phyloP scores from a whole-genome alignment of 495 filamentous ascomycete genomes.

The Hamigera avellanea region DNA sequence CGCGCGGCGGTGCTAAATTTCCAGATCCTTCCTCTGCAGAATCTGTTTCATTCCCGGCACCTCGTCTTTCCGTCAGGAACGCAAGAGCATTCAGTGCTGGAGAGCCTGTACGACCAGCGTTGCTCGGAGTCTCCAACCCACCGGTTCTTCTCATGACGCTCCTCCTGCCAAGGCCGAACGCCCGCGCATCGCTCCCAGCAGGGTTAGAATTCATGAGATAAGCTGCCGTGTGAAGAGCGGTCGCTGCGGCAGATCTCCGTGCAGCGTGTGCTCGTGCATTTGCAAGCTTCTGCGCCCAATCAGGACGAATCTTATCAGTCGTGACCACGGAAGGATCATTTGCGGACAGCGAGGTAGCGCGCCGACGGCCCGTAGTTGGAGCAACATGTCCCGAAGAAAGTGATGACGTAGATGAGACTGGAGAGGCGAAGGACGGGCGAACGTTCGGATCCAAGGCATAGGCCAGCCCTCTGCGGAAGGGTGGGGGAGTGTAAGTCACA shows the following conservation, averaged over 20 bases:
- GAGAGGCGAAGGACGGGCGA: conserved; percentile 44
- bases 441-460: conserved; percentile 43
- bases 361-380: conserved; percentile 36
- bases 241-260: conserved; percentile 82
- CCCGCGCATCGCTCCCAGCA: conserved; percentile 35
- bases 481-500: conserved; percentile 78
- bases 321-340: conserved; percentile 74
- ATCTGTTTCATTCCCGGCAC: conserved; percentile 20
- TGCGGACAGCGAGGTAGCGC: conserved; percentile 74
- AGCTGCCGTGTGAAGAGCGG: conserved; percentile 87
- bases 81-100: conserved; percentile 40
- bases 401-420: conserved; percentile 55
- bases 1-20: conserved; percentile 38
- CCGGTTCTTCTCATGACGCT: conserved; percentile 31
- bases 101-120: conserved; percentile 25
- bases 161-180: conserved; percentile 36
- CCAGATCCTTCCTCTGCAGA: conserved; percentile 30
- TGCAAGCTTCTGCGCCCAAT: conserved; percentile 85
- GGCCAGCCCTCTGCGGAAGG: conserved; percentile 73
- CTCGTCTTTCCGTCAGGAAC: conserved; percentile 37
- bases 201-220: conserved; percentile 69
- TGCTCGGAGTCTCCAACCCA: conserved; percentile 15
- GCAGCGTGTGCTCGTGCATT: conserved; percentile 75
- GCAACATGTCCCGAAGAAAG: conserved; percentile 29
- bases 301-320: conserved; percentile 82